These are phyloP conservation scores for Cryptococcus maquisensis DNA, from an alignment of 1,284 basidiomycete genomes.

Conservation along the genomic window DNA sequence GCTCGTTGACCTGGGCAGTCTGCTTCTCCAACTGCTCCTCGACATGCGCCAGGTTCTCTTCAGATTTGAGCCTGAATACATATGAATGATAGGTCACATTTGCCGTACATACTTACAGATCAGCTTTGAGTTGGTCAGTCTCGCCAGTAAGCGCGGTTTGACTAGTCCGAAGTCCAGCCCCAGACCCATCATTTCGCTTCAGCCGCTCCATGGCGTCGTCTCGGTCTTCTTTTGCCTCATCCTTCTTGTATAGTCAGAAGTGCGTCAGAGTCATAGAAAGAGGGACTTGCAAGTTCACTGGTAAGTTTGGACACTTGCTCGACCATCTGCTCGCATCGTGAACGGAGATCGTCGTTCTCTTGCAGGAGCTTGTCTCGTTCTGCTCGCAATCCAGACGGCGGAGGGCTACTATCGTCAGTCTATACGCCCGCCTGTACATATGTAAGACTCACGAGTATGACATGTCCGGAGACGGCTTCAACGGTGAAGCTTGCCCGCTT, in stretches of 20 bases:
- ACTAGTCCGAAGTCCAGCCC: slow-evolving; percentile 55
- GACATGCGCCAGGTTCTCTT: slow-evolving; percentile 74
- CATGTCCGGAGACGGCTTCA: slow-evolving; percentile 8
- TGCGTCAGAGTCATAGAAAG: background rate
- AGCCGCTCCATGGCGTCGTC: slow-evolving; percentile 22
- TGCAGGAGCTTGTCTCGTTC: slow-evolving; percentile 39
- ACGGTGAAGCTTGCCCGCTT: slow-evolving; percentile 4
- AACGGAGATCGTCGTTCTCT: slow-evolving; percentile 41
- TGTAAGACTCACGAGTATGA: slow-evolving; percentile 10
- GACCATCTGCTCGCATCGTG: slow-evolving; percentile 29
- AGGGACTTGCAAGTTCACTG: slow-evolving; percentile 22
- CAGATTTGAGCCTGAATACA: slow-evolving; percentile 55
- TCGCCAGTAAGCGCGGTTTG: slow-evolving; percentile 50
- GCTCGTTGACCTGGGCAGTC: slow-evolving; percentile 61
- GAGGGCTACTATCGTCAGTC: slow-evolving; percentile 10
- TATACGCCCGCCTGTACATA: background rate
- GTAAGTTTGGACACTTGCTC: slow-evolving; percentile 43
- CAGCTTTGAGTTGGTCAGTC: slow-evolving; percentile 69
- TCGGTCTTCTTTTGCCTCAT: slow-evolving; percentile 25
- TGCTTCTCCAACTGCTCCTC: slow-evolving; percentile 78
- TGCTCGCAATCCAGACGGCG: slow-evolving; percentile 18
- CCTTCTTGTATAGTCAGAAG: slow-evolving; percentile 10
- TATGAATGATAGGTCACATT: background rate
- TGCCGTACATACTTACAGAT: slow-evolving; percentile 61
- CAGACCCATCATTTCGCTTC: slow-evolving; percentile 51